Conservation (phyloP, 805 yeast genomes). For the Saturnispora serradocipensis region DNA sequence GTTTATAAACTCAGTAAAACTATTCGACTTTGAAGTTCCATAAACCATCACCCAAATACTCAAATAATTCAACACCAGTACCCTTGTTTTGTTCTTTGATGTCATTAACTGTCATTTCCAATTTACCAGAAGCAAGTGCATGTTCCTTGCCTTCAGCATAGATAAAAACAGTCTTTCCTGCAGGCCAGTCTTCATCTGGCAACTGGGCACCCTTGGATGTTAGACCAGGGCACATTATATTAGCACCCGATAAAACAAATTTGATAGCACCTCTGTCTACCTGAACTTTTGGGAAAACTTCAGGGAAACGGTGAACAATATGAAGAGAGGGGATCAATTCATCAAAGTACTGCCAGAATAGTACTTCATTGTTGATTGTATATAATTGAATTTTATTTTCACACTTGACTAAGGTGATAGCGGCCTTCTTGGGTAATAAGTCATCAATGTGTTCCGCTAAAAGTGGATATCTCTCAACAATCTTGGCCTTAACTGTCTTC, state of each 20-base stretch:
- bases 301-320: conserved; percentile 74
- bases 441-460: conserved; percentile 72
- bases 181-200: conserved; percentile 62
- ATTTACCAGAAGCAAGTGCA: conserved; percentile 85
- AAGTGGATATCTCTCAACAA: conserved; percentile 65
- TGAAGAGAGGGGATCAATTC: conserved; percentile 68
- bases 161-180: conserved; percentile 67
- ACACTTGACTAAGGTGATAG: conserved; percentile 71
- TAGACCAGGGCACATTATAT: conserved; percentile 93
- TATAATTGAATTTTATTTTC: conserved; percentile 82
- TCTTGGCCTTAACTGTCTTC: conserved; percentile 69
- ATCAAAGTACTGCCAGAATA: conserved; percentile 74
- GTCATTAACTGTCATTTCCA: conserved; percentile 82
- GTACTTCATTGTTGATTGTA: conserved; percentile 60
- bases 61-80: conserved; percentile 76
- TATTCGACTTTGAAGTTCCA: conserved; percentile 54
- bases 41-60: conserved; percentile 83
- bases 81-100: conserved; percentile 79
- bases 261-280: conserved; percentile 97
- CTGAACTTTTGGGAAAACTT: conserved; percentile 73
- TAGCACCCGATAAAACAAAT: conserved; percentile 91
- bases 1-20: neutral
- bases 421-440: conserved; percentile 81
- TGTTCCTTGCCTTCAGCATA: conserved; percentile 90
- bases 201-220: conserved; percentile 77